These are phyloP conservation scores for Scytalidium sp. DNA, from an alignment of 2,329 filamentous ascomycete species.

Conservation along the genomic window DNA sequence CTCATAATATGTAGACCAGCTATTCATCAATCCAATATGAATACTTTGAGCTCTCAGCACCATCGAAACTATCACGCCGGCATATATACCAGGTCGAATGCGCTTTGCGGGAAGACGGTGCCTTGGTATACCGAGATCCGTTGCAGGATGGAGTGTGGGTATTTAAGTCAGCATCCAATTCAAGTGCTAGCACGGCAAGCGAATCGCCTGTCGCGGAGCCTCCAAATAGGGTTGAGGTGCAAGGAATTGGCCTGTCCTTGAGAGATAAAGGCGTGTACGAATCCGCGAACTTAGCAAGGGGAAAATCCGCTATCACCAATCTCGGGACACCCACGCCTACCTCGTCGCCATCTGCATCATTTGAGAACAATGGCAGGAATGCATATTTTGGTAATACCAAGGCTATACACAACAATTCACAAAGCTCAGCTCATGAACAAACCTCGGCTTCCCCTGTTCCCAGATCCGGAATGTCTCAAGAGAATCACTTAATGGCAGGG, in stretches of 20 bases:
- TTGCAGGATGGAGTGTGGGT: constrained; percentile 26
- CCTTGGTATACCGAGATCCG: constrained; percentile 23
- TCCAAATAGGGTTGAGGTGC: constrained; percentile 12
- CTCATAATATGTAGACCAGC: constrained; percentile 20
- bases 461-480: constrained; percentile 13
- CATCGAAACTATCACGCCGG: constrained; percentile 15
- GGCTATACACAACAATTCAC: constrained; percentile 16
- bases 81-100: constrained; percentile 24
- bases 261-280: constrained; percentile 26
- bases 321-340: constrained; percentile 19
- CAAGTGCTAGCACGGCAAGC: constrained; percentile 2
- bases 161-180: constrained; percentile 16
- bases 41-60: constrained; percentile 22
- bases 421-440: constrained; percentile 18
- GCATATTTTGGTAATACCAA: constrained; percentile 23
- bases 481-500: constrained; percentile 12
- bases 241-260: constrained; percentile 15
- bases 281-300: constrained; percentile 21
- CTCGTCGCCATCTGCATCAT: constrained; percentile 25
- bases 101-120: constrained; percentile 24
- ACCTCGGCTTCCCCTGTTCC: constrained; percentile 18
- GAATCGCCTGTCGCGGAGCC: constrained; percentile 6
- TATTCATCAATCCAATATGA: constrained; percentile 29
- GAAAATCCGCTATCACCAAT: constrained; percentile 14
- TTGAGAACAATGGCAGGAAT: constrained; percentile 21